A percentile compares a stretch with the other conserved stretches of the same genome.
Conservation (phyloP, 2,329 filamentous ascomycete species). For the Trichoderma lentiforme region DNA sequence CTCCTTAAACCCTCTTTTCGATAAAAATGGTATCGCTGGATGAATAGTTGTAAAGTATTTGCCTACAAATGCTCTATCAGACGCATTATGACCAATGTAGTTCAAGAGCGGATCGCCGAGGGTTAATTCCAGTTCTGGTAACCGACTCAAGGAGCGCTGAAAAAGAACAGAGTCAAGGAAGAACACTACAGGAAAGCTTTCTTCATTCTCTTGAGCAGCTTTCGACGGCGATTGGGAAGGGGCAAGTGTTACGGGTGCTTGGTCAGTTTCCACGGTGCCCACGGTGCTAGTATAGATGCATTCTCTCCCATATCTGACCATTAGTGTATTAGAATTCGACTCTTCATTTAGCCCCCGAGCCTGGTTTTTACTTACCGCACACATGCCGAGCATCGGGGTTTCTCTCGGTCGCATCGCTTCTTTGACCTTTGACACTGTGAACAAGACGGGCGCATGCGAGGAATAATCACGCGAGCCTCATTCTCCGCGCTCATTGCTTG, state of each 20-base stretch:
- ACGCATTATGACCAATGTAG: background rate
- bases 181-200: background rate
- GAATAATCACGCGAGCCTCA: background rate
- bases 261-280: background rate
- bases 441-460: background rate
- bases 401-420: background rate
- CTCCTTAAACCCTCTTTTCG: background rate
- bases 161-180: constrained; percentile 1
- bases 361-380: background rate
- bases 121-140: background rate
- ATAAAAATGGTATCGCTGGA: background rate
- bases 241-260: background rate
- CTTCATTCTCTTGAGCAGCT: background rate
- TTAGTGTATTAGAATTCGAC: background rate
- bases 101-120: background rate
- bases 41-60: background rate
- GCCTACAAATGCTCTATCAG: background rate
- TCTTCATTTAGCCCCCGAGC: no score
- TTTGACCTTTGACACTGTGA: background rate
- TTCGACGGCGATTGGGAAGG: background rate
- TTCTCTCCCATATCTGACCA: background rate
- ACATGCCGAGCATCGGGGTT: background rate
- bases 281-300: background rate
- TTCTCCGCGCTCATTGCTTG: background rate
- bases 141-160: background rate